Base-by-base conservation (phyloP, 305 asterid species). In the Fraxinus latifolia region DNA sequence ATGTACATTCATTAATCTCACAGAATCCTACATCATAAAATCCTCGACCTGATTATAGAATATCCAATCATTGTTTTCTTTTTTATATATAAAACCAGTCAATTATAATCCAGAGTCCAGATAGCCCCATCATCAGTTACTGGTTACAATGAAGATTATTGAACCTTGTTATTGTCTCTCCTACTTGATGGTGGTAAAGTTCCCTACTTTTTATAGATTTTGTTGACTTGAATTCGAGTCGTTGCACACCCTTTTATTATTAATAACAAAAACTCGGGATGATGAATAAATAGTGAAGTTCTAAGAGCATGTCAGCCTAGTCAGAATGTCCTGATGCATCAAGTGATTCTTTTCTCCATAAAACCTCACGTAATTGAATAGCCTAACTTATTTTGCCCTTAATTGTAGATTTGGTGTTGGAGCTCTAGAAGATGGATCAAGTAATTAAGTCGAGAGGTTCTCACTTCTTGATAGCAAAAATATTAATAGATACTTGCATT, bases 381-480 rank as follows among this genome's bases (percentile, higher is more conserved):
- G 34, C 78, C 53, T 23, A 34, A 58, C 65, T 81, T 86, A 50
- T 80, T 80, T 82, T 83, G 83, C 53, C 76, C 77, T 84, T 5
- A 68, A 68, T 11, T 91, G 95, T 77, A 94, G 98, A 91, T 83
- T 87, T 94, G 88, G 97, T 94, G 74, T 89, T 94, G 96, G 98
- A 94, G 91, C 97, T 94, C 87, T 92, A 83, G 89, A n/a, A 62
- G 80, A 78, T 39, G 80, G 82, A 80, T 75, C 73, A 74, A 68
- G 39, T 29, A 29, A 47, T 74, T 73, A 74, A 80, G 81, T 67
- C 42, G 83, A 73, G 79, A 71, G 65, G 27, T 74, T 37, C 73
- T 23, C 72, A 25, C 79, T 39, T 65, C 60, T 73, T 55, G 0
- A 34, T 80, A 76, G 39, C 78, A 27, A 82, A 79, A 12, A 33